These are phyloP conservation scores for Tubosaeta brunneosetosa DNA, from an alignment of 768 basidiomycete species.

Conservation along the genomic window DNA sequence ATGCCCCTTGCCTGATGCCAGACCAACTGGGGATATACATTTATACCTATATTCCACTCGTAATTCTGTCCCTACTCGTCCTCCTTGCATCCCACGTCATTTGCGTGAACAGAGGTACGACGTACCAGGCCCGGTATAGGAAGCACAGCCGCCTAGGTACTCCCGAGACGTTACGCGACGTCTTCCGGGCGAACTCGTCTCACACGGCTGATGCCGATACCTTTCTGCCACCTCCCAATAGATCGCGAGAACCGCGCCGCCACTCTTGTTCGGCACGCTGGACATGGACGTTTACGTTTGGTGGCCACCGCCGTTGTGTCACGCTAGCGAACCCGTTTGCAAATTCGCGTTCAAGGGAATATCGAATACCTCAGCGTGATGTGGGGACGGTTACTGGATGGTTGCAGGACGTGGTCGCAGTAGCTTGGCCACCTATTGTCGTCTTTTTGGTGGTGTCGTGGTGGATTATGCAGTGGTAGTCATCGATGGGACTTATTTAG, in stretches of 20 bases:
- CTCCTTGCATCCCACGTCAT: conserved; percentile 32
- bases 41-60: conserved; percentile 63
- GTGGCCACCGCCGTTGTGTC: conserved; percentile 23
- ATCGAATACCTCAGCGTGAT: conserved; percentile 12
- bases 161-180: conserved; percentile 9
- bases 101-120: conserved; percentile 8
- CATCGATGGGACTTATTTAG: background rate
- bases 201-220: conserved; percentile 5
- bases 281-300: conserved; percentile 26
- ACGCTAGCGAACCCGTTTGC: conserved; percentile 18
- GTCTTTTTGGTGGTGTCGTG: conserved; percentile 31
- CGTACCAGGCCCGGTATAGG: conserved; percentile 4
- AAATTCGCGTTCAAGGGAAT: conserved; percentile 5
- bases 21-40: conserved; percentile 80
- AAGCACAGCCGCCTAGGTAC: conserved; percentile 8
- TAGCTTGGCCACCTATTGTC: conserved; percentile 36
- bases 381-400: conserved; percentile 29
- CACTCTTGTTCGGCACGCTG: conserved; percentile 13
- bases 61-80: conserved; percentile 52
- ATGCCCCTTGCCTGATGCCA: conserved; percentile 74
- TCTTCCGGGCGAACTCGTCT: conserved; percentile 4
- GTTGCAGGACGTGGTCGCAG: conserved; percentile 26
- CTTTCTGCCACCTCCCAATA: conserved; percentile 17
- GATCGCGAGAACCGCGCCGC: conserved; percentile 13
- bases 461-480: conserved; percentile 30